Percentiles rank a stretch among this genome's conserved stretches.
Conservation (phyloP, 2,329 filamentous ascomycete species). For the Botryosphaeria dothidea region DNA sequence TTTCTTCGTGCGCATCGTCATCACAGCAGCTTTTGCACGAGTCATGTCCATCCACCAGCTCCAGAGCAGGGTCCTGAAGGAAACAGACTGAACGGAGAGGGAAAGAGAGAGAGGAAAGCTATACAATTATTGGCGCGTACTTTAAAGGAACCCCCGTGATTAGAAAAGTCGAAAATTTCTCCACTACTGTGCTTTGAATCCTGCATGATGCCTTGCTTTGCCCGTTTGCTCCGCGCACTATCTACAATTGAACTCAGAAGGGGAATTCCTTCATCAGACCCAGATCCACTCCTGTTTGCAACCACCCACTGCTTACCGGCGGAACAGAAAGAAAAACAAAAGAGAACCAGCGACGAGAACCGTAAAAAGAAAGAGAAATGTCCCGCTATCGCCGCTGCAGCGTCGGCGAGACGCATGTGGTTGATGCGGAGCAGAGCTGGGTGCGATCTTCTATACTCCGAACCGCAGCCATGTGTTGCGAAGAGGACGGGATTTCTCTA, state of each 20-base stretch:
- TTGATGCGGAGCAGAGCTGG: neutral
- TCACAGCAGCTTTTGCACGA: neutral
- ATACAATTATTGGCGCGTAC: constrained; percentile 19
- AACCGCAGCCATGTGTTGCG: constrained; percentile 1
- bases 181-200: constrained; percentile 18
- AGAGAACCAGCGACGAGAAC: constrained; percentile 8
- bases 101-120: constrained; percentile 3
- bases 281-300: constrained; percentile 16
- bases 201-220: constrained; percentile 18
- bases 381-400: neutral
- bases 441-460: neutral
- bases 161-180: constrained; percentile 6
- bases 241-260: constrained; percentile 28
- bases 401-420: neutral
- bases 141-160: constrained; percentile 8
- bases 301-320: constrained; percentile 8
- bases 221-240: constrained; percentile 24
- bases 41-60: constrained; percentile 1
- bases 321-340: neutral
- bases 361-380: neutral
- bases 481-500: constrained; percentile 8
- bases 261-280: constrained; percentile 14
- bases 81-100: neutral
- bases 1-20: neutral
- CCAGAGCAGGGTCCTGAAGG: neutral